phyloP scores from a whole-genome alignment of 2,329 filamentous ascomycete genomes.

The Lojkania enalia region DNA sequence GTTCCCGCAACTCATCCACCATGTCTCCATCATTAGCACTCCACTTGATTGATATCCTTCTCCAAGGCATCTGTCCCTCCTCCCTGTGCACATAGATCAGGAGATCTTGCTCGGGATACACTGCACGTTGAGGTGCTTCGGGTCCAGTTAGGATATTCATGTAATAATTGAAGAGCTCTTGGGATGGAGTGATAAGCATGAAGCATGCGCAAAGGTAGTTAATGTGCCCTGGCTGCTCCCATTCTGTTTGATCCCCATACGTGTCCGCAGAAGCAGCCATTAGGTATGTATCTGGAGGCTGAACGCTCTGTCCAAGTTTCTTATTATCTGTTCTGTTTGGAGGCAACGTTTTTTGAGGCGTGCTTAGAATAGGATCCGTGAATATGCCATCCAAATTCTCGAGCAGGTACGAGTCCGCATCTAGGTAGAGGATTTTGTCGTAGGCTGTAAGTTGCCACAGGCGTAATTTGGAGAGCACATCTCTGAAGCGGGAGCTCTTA shows the following conservation, averaged over 20 bases:
- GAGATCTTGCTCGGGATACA: conserved; percentile 35
- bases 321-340: background rate
- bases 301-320: too few relatives aligned
- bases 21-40: conserved; percentile 18
- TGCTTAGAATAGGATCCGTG: conserved; percentile 22
- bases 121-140: conserved; percentile 24
- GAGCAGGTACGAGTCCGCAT: conserved; percentile 37
- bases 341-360: background rate
- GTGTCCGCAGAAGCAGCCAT: conserved; percentile 24
- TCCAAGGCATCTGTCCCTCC: conserved; percentile 42
- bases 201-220: conserved; percentile 38
- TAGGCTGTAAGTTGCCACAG: conserved; percentile 41
- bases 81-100: conserved; percentile 38
- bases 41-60: conserved; percentile 19
- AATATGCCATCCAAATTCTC: conserved; percentile 35
- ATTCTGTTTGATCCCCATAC: conserved; percentile 11
- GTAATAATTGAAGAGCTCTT: conserved; percentile 30
- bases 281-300: conserved; percentile 28
- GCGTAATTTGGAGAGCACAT: conserved; percentile 40
- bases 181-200: conserved; percentile 33
- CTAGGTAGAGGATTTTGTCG: conserved; percentile 38
- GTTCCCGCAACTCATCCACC: conserved; percentile 36
- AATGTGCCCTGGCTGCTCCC: conserved; percentile 13
- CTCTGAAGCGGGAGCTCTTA: conserved; percentile 22
- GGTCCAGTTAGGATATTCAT: conserved; percentile 25